Percentiles rank a stretch among this genome's conserved stretches.
Conservation (phyloP, 1,139 yeast species). For the Nadsonia commutata region DNA sequence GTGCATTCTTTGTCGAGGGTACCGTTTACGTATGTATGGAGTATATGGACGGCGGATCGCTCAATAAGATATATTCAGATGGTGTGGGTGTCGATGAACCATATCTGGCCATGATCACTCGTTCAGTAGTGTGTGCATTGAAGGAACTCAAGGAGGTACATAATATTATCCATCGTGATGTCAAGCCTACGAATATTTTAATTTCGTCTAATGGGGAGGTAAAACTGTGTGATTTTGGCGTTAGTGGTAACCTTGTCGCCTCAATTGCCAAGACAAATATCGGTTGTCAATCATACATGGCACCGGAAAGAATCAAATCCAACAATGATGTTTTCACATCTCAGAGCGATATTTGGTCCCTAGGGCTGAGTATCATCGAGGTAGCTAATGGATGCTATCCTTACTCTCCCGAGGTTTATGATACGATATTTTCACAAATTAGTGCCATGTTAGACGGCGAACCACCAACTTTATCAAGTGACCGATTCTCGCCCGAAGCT, state of each 20-base stretch:
- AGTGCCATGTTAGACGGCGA: constrained; percentile 96
- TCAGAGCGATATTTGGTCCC: constrained; percentile 92
- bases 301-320: constrained; percentile 75
- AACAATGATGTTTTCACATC: constrained; percentile 62
- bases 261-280: constrained; percentile 91
- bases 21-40: constrained; percentile 98
- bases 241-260: constrained; percentile 87
- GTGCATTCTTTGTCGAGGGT: constrained; percentile 94
- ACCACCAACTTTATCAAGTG: constrained; percentile 58
- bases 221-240: constrained; percentile 93
- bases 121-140: constrained; percentile 69
- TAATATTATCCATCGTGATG: constrained; percentile 92
- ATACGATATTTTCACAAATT: constrained; percentile 79
- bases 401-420: constrained; percentile 86
- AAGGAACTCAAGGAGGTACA: constrained; percentile 76
- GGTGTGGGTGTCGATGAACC: constrained; percentile 65
- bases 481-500: constrained; percentile 55
- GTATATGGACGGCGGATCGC: constrained; percentile 94
- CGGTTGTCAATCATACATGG: constrained; percentile 98
- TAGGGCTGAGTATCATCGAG: constrained; percentile 80
- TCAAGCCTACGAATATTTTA: constrained; percentile 88
- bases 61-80: constrained; percentile 56
- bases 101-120: constrained; percentile 67
- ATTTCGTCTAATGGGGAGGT: constrained; percentile 70
- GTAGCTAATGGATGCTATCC: constrained; percentile 88